Base-by-base conservation (phyloP, 2,329 filamentous ascomycete species). In the Colletotrichum neosansevieriae region DNA sequence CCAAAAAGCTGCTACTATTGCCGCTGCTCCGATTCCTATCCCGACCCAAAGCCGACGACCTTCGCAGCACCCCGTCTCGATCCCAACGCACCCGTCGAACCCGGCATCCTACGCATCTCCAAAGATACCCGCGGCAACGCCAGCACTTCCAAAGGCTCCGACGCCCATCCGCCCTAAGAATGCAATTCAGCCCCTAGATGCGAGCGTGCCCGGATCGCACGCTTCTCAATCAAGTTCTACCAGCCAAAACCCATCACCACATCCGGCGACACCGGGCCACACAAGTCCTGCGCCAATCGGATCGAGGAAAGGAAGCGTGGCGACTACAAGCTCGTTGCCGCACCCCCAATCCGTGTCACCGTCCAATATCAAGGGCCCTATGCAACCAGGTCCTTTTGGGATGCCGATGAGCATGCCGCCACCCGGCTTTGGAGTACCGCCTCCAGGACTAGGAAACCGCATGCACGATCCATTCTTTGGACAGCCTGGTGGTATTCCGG, bases 171-270 rank as follows among this genome's bases (percentile, higher is more conserved):
- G 92, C 70, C 87, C 90, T 42, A 90, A 93, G 63, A 92, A 94
- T 69, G 81, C 88, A 53, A 96, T 94, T 9, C 93, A 97, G 71
- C 94, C 97, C 71, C 93, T 96, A 76, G 91, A 90, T 29, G 89
- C 89, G 10, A 88, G 90, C 75, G 84, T 88, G 7, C 87, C 89
- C 6, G 91, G 89, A 58, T 92, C 93, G 3, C 89, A 91, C 70
- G 87, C 89, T 3, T 90, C 92, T 1, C 88, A 92, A 75, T 86
- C 91, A 70, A 82, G 81, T 47, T 84, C 84, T 7, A 81, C 78
- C 17, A 89, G 86, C 71, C 87, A 89, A 69, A 86, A 84, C 69
- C 82, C 84, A 10, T 90, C 89, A 36, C 87, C 89, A 58, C 88
- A 89, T 73, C 82, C 86, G 15, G 81, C 86, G 65, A 90, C 88